Percentiles rank a stretch among this genome's conserved stretches.
Evolutionary conservation across 2,329 filamentous ascomycete species (phyloP).

Genomic region (Fusarium equiseti): DNA sequence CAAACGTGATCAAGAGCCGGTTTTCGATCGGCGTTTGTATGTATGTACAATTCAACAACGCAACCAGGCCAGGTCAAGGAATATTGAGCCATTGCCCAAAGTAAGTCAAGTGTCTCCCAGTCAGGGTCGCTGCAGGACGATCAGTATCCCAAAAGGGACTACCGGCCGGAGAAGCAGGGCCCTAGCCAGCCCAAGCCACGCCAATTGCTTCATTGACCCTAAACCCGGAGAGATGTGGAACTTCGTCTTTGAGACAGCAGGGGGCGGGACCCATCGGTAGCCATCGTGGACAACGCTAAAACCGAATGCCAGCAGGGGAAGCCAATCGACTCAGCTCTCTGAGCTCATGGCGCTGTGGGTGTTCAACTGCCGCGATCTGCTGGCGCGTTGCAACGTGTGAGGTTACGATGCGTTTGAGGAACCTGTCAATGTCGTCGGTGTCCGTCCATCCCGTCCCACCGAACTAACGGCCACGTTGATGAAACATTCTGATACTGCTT

Average conservation of each 20-base stretch:
- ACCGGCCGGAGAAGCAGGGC: constrained; percentile 45
- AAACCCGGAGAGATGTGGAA: constrained; percentile 46
- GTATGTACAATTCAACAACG: constrained; percentile 36
- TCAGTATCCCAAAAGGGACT: constrained; percentile 47
- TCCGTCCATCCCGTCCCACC: constrained; percentile 22
- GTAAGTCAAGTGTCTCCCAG: constrained; percentile 43
- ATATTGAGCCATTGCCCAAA: constrained; percentile 41
- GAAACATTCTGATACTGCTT: constrained; percentile 28
- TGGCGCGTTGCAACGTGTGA: constrained; percentile 43
- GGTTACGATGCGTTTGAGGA: constrained; percentile 41
- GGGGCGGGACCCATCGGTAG: constrained; percentile 49
- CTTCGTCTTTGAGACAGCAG: constrained; percentile 36
- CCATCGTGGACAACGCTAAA: constrained; percentile 44
- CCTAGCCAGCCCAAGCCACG: constrained; percentile 39
- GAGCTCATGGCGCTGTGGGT: constrained; percentile 41
- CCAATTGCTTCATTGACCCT: constrained; percentile 41
- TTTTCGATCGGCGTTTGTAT: constrained; percentile 50
- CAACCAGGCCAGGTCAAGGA: constrained; percentile 35
- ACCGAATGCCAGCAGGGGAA: constrained; percentile 36
- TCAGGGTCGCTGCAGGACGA: constrained; percentile 43
- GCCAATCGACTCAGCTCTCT: constrained; percentile 41
- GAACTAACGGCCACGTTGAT: constrained; percentile 16
- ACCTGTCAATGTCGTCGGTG: constrained; percentile 37
- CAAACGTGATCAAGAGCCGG: constrained; percentile 46
- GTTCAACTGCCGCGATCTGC: constrained; percentile 48